Evolutionary conservation across 495 filamentous ascomycete species (phyloP).

Genomic region (Entonaema liquescens): DNA sequence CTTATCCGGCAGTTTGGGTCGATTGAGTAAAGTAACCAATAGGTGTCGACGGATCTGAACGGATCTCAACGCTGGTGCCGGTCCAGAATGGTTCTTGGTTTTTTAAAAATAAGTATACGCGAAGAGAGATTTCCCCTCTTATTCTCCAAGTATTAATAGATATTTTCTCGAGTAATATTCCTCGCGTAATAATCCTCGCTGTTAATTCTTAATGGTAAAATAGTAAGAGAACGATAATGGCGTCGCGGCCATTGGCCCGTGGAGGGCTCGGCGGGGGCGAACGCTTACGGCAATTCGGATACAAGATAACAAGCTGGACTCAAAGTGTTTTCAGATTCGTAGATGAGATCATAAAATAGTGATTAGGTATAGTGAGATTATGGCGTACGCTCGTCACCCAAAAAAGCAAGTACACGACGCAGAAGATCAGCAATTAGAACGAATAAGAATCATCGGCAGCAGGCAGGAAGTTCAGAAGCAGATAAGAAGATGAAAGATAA

Average conservation of each 20-base stretch:
- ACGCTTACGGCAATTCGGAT: neutral
- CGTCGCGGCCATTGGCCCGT: conserved; percentile 16
- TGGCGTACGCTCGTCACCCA: conserved; percentile 19
- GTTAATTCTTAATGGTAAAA: neutral
- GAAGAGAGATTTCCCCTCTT: neutral
- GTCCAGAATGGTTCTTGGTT: neutral
- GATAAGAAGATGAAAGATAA: conserved; percentile 29
- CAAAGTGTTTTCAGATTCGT: neutral
- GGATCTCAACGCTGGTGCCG: neutral
- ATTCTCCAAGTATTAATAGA: conserved; percentile 1
- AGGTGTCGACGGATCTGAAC: neutral
- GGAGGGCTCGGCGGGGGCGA: conserved; percentile 7
- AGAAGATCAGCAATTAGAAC: conserved; percentile 26
- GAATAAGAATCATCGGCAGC: conserved; percentile 5
- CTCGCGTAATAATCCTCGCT: neutral
- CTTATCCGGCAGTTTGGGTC: conserved; percentile 36
- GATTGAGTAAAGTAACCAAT: conserved; percentile 19
- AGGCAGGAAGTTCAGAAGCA: neutral
- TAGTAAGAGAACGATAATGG: conserved; percentile 17
- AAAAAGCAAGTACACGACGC: conserved; percentile 21
- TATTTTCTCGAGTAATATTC: neutral
- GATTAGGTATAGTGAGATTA: neutral
- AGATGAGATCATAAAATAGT: neutral
- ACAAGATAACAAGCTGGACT: neutral
- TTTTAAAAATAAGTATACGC: neutral